Percentiles rank a stretch among this genome's conserved stretches.
phyloP scores from a whole-genome alignment of 176 grass and related monocot genomes.

The Eremochloa ophiuroides region DNA sequence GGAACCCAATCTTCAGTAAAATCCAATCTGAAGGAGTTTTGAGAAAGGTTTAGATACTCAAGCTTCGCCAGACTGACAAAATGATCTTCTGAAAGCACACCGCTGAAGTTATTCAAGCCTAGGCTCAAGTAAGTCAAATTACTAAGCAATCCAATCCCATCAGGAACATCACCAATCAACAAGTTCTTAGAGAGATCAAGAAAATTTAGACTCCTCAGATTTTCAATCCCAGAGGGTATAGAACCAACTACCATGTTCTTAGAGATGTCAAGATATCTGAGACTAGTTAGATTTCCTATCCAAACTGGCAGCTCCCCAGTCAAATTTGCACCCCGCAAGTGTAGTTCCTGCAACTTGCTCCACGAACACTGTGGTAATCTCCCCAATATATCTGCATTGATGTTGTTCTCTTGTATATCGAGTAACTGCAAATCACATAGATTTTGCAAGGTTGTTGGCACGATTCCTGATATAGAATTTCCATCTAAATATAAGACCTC shows the following conservation, averaged over 20 bases:
- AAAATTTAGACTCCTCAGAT: not conserved
- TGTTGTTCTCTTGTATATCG: not conserved
- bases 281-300: constrained; percentile 17
- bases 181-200: constrained; percentile 13
- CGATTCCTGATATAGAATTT: not conserved
- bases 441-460: not conserved
- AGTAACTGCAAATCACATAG: constrained; percentile 16
- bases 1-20: not conserved
- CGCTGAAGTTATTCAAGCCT: constrained; percentile 20
- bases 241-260: constrained; percentile 26
- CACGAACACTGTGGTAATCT: constrained; percentile 13
- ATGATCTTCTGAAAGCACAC: constrained; percentile 1
- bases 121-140: constrained; percentile 26
- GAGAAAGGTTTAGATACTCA: constrained; percentile 13
- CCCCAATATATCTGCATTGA: not conserved
- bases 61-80: constrained; percentile 15
- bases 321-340: constrained; percentile 1
- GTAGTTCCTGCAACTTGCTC: not conserved
- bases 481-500: not conserved
- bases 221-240: not conserved
- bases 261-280: not conserved
- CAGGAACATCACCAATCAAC: constrained; percentile 19
- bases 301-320: constrained; percentile 2
- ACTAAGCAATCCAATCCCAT: constrained; percentile 20
- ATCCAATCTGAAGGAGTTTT: constrained; percentile 17